Base-by-base conservation (phyloP, 805 yeast genomes). In the Wickerhamomyces pijperi region DNA sequence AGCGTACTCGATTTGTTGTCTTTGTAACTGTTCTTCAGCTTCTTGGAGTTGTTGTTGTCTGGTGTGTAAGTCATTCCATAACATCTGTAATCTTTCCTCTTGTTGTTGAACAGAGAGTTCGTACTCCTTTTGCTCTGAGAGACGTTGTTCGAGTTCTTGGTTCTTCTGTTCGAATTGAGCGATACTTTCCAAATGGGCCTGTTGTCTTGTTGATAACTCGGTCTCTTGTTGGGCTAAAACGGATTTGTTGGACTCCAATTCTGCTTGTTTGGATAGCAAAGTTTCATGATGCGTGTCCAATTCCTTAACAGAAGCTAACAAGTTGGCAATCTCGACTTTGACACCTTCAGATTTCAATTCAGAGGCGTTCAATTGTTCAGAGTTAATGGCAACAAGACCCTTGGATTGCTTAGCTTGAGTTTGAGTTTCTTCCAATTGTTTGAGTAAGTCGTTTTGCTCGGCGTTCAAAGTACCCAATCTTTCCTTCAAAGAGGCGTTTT, bases 361-460 rank as follows among this genome's bases (percentile, higher is more conserved):
- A n/a, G 72, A 63, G 4, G 82, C 75, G 32, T 74, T 78, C 36
- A 80, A 67, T 55, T 87, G 95, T 33, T 81, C 78, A 40, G 74
- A 66, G 48, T 74, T 74, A 32, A 85, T 84, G 34, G 79, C 70
- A 17, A 70, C 66, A 48, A 82, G 64, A 38, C 82, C 80, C 40
- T 68, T 66, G 25, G 82, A 75, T 49, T 78, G 80, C 45, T 71
- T 72, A 17, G 74, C 68, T 39, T 79, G 82, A 36, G 62, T 58
- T 42, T 73, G 63, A 36, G 71, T 65, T 34, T 65, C 60, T 35
- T 70, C 76, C 28, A 81, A 54, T 46, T 76, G 78, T 40, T 65
- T 64, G 47, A 76, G 72, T 44, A 82, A 56, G 39, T 75, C 77
- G 16, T 67, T 68, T 20, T 76, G 70, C 56, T 82, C 84, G 5